Conservation (phyloP, 345 rosid species). For the Eucalyptus microcorys region DNA sequence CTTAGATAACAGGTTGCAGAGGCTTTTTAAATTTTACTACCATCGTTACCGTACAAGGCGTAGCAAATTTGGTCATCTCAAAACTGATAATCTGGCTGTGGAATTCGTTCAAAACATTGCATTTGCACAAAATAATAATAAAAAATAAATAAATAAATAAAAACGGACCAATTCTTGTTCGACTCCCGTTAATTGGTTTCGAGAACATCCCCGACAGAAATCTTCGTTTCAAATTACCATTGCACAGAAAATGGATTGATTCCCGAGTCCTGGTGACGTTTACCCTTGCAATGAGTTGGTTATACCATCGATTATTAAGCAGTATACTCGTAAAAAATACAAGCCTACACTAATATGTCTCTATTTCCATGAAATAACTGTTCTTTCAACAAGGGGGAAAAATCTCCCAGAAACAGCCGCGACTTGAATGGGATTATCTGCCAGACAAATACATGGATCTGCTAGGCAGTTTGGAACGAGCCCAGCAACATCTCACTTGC, state of each 20-base stretch:
- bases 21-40: background rate
- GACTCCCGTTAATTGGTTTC: background rate
- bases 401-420: background rate
- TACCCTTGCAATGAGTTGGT: background rate
- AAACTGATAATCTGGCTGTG: background rate
- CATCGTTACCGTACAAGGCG: background rate
- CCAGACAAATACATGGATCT: background rate
- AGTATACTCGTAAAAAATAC: background rate
- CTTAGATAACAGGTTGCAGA: background rate
- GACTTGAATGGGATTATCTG: background rate
- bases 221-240: background rate
- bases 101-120: background rate
- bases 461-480: background rate
- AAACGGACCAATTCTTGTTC: background rate
- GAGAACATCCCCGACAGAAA: background rate
- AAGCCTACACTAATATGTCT: background rate
- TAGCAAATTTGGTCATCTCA: background rate
- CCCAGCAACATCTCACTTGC: background rate
- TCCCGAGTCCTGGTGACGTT: background rate
- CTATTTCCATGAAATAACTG: background rate
- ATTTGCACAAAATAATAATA: background rate
- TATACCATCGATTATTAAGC: background rate
- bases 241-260: background rate
- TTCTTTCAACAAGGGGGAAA: background rate
- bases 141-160: background rate